Evolutionary conservation across 345 rosid species (phyloP).

Genomic region (Boechera stricta): DNA sequence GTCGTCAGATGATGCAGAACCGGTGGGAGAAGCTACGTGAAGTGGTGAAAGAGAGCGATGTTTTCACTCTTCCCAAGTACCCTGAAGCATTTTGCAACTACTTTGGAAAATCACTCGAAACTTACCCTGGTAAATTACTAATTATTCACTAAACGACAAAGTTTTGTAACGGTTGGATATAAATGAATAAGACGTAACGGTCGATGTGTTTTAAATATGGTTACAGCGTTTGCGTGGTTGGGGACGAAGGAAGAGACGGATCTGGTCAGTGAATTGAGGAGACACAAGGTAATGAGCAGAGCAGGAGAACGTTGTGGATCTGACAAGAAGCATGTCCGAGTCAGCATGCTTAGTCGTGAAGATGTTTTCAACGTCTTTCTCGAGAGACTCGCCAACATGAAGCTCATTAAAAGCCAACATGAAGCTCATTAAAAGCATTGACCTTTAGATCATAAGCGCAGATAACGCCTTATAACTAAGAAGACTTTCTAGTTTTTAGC

Average conservation of each 20-base stretch:
- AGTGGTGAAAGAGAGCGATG: conserved; percentile 50
- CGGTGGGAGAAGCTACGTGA: conserved; percentile 72
- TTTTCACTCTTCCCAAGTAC: conserved; percentile 61
- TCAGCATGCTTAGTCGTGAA: conserved; percentile 76
- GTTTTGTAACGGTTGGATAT: conserved; percentile 27
- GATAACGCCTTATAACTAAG: not conserved
- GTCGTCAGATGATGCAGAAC: conserved; percentile 56
- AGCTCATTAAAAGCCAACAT: conserved; percentile 44
- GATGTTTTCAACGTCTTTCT: conserved; percentile 61
- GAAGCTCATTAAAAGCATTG: conserved; percentile 39
- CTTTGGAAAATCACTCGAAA: conserved; percentile 46
- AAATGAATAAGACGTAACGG: conserved; percentile 32
- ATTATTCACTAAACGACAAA: not conserved
- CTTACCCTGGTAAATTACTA: conserved; percentile 63
- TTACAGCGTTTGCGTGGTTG: conserved; percentile 84
- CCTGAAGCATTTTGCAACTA: conserved; percentile 70
- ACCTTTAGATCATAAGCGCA: conserved; percentile 3
- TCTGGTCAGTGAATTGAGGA: conserved; percentile 53
- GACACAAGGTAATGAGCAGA: conserved; percentile 57
- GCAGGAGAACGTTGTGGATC: conserved; percentile 68
- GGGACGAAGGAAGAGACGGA: conserved; percentile 62
- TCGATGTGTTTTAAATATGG: not conserved
- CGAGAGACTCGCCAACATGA: conserved; percentile 65
- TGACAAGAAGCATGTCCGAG: conserved; percentile 53
- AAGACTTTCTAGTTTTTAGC: conserved; percentile 14